Evolutionary conservation across 495 filamentous ascomycete species (phyloP).

Genomic region (Hapsidospora chrysogenum): DNA sequence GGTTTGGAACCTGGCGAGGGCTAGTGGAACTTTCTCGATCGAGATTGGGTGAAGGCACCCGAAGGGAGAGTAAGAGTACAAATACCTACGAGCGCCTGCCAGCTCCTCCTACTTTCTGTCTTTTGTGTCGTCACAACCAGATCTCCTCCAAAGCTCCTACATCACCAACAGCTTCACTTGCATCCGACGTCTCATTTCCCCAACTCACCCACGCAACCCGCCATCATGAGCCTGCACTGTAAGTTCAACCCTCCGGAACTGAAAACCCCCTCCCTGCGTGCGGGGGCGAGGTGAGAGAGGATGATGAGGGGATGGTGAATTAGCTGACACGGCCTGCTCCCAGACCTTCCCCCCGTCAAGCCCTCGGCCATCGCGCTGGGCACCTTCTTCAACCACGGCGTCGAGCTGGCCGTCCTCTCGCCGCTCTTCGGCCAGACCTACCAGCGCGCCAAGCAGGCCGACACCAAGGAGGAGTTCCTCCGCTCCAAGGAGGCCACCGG

Average conservation of each 20-base stretch:
- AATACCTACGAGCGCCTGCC: too few species aligned
- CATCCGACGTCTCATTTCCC: background rate
- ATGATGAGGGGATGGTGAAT: too few species aligned
- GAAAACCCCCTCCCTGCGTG: too few species aligned
- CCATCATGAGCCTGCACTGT: conserved; percentile 44
- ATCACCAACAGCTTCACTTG: too few species aligned
- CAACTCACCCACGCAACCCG: conserved; percentile 3
- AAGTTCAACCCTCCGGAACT: conserved; percentile 12
- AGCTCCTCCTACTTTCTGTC: too few species aligned
- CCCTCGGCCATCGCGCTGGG: conserved; percentile 93
- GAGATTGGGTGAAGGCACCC: too few species aligned
- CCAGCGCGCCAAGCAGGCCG: conserved; percentile 76
- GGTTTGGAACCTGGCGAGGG: too few species aligned
- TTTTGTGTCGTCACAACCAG: too few species aligned
- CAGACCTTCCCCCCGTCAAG: conserved; percentile 92
- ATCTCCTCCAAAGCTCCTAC: too few species aligned
- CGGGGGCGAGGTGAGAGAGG: too few species aligned
- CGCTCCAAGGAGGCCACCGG: conserved; percentile 81
- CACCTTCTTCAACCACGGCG: conserved; percentile 80
- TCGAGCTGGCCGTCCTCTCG: conserved; percentile 47
- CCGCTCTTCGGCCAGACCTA: conserved; percentile 93
- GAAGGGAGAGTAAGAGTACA: too few species aligned
- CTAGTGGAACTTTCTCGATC: too few species aligned
- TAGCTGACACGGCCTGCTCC: background rate
- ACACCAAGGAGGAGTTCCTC: conserved; percentile 92